Base-by-base conservation (phyloP, 371 early-diverging fungal species). In the Mucor irregularis region DNA sequence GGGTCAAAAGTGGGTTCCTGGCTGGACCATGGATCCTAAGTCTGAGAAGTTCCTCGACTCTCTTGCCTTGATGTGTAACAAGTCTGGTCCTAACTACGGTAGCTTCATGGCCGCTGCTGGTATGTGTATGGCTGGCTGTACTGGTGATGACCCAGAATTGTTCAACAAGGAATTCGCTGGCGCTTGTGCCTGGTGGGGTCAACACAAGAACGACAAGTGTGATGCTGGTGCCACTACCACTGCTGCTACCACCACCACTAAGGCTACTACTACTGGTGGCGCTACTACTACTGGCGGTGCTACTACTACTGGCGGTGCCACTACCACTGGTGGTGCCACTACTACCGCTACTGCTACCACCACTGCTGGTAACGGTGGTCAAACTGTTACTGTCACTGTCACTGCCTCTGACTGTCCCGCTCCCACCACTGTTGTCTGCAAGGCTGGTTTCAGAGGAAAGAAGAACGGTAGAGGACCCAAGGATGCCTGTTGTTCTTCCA, bases 51-150 rank as follows among this genome's bases (percentile, higher is more conserved):
- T 69, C 50, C 47, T 74, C 22, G 40, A 64, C 24, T 75, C 73
- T 16, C 59, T 72, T 28, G 29, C 58, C 14, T 53, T 61, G 26
- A 55, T 63, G 55, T 72, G 69, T 44, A 57, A 75, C 25, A 49
- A 58, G 25, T 45, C 60, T 10, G 53, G 67, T 6, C 22, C 58
- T 22, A 69, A 66, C 50, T 69, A 69, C 34, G 34, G 19, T 8
- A 44, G 57, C 16, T 75, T 72, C 53, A 72, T 72, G 73, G 67
- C 66, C n/a, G 44, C 58, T 16, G 65, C 70, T 35, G 73, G 75
- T 22, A 69, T 67, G 24, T 75, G 75, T 61, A 67, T 69, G 67
- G 59, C 53, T 30, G 52, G 48, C 1, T 75, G 75, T 51, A 62
- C 53, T 17, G 26, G 35, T 10, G 38, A 47, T 17, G 59, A 62